phyloP scores from a whole-genome alignment of 1,284 basidiomycete species.

The Sanghuangporus weigelae region DNA sequence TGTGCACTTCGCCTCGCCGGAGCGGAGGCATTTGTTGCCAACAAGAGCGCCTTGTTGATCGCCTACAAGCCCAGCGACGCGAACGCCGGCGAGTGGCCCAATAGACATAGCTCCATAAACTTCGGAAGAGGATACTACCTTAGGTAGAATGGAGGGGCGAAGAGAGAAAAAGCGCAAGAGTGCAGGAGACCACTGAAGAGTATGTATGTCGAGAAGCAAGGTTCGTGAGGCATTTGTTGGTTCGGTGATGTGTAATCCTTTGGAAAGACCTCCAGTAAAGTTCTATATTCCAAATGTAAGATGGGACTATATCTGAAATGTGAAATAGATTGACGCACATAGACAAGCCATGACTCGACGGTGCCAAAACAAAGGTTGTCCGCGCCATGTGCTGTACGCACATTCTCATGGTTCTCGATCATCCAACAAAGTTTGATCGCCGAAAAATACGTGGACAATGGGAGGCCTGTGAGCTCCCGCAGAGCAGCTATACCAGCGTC shows the following conservation, averaged over 20 bases:
- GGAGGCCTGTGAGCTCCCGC: constrained; percentile 77
- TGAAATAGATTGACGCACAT: constrained; percentile 46
- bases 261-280: constrained; percentile 68
- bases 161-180: constrained; percentile 89
- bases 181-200: constrained; percentile 78
- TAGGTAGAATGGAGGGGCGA: constrained; percentile 75
- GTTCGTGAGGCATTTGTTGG: constrained; percentile 98
- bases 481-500: constrained; percentile 62
- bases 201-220: constrained; percentile 82
- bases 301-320: constrained; percentile 14
- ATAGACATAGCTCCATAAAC: constrained; percentile 77
- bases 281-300: constrained; percentile 45
- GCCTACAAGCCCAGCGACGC: constrained; percentile 89
- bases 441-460: constrained; percentile 96
- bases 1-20: constrained; percentile 91
- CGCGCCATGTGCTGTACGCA: constrained; percentile 74
- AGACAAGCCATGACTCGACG: constrained; percentile 94
- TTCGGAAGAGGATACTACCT: constrained; percentile 88
- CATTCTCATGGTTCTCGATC: constrained; percentile 83
- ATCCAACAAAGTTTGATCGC: constrained; percentile 97
- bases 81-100: constrained; percentile 72
- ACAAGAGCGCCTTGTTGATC: constrained; percentile 97
- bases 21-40: constrained; percentile 88
- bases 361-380: constrained; percentile 91
- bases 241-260: constrained; percentile 85